These are phyloP conservation scores for Cryptosporidium bovis DNA, from an alignment of 169 alveolate species.

Conservation along the genomic window DNA sequence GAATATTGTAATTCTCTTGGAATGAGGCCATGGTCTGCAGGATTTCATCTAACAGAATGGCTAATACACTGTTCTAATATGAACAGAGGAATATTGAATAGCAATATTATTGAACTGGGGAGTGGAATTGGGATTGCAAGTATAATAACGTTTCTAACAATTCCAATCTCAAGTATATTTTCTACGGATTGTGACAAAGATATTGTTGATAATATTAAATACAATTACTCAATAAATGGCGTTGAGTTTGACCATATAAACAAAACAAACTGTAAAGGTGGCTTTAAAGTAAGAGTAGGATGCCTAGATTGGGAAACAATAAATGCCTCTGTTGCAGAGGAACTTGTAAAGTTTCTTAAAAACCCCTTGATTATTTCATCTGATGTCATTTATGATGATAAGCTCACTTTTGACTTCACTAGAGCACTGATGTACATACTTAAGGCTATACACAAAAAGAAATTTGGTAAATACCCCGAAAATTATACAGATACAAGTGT, in stretches of 20 bases:
- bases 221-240: slow-evolving; percentile 47
- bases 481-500: background rate
- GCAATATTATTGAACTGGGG: slow-evolving; percentile 55
- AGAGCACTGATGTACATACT: slow-evolving; percentile 8
- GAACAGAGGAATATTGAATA: background rate
- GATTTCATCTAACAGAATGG: slow-evolving; percentile 49
- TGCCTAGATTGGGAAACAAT: slow-evolving; percentile 68
- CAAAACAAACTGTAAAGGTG: background rate
- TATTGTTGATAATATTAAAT: slow-evolving; percentile 23
- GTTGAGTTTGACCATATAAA: background rate
- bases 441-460: slow-evolving; percentile 2
- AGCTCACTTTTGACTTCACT: slow-evolving; percentile 19
- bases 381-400: slow-evolving; percentile 63
- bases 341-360: slow-evolving; percentile 8
- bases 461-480: slow-evolving; percentile 12
- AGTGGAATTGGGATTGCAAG: slow-evolving; percentile 69
- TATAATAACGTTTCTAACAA: slow-evolving; percentile 23
- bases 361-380: slow-evolving; percentile 61
- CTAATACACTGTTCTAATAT: slow-evolving; percentile 12
- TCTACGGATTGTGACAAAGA: slow-evolving; percentile 28
- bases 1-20: slow-evolving; percentile 47
- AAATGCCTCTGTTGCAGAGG: slow-evolving; percentile 2
- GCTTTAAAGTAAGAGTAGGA: slow-evolving; percentile 1
- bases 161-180: slow-evolving; percentile 28
- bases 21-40: slow-evolving; percentile 74